Conservation (phyloP, 1,139 yeast genomes). For the Diutina scorzettiae region DNA sequence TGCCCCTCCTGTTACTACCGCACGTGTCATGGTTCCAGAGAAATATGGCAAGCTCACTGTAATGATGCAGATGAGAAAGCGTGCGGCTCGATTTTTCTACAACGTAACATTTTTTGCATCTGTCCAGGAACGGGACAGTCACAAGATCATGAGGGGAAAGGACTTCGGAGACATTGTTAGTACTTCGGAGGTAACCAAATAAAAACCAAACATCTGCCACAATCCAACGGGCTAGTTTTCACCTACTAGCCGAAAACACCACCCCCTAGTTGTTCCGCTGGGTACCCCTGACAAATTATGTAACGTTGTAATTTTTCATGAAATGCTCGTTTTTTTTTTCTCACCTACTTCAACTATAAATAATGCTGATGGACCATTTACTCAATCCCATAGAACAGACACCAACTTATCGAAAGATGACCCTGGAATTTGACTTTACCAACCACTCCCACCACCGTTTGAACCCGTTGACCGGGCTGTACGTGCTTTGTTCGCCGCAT, state of each 20-base stretch:
- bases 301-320: conserved; percentile 12
- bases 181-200: no score
- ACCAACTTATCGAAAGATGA: conserved; percentile 1
- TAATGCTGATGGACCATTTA: conserved; percentile 5
- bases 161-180: no score
- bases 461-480: conserved; percentile 52
- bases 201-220: no score
- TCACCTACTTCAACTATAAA: conserved; percentile 16
- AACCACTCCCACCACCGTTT: conserved; percentile 57
- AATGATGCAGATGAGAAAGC: no score
- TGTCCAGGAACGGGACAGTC: no score
- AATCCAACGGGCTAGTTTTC: no score
- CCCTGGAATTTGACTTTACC: conserved; percentile 29
- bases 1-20: conserved; percentile 47
- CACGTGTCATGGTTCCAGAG: conserved; percentile 8
- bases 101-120: not conserved
- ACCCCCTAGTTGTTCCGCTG: no score
- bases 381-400: conserved; percentile 5
- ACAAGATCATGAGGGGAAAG: no score
- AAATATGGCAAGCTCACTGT: no score
- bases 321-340: conserved; percentile 11
- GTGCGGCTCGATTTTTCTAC: no score
- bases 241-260: no score
- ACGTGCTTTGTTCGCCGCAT: conserved; percentile 68
- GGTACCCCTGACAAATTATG: no score